These are phyloP conservation scores for Alternaria hordeiaustralica DNA, from an alignment of 2,329 filamentous ascomycete genomes.

Conservation along the genomic window DNA sequence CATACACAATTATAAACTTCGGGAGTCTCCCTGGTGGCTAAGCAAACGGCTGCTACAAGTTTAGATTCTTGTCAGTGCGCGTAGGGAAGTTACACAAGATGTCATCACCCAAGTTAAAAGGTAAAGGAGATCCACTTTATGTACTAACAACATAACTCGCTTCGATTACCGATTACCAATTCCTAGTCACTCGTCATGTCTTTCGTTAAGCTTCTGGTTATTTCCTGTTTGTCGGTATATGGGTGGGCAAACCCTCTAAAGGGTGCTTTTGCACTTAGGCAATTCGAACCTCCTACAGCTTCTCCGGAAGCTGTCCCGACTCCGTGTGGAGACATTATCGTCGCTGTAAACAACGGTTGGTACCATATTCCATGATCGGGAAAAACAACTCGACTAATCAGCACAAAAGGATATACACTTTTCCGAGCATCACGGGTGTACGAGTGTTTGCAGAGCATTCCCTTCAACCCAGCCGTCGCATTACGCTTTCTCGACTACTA, in stretches of 20 bases:
- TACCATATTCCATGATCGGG: background rate
- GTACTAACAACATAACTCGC: background rate
- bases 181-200: background rate
- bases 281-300: background rate
- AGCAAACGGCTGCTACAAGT: background rate
- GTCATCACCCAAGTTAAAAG: background rate
- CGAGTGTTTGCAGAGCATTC: constrained; percentile 53
- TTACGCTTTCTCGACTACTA: constrained; percentile 54
- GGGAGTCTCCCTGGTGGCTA: no score
- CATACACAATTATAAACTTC: no score
- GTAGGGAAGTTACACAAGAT: background rate
- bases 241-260: background rate
- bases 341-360: background rate
- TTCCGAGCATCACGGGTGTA: constrained; percentile 5
- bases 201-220: background rate
- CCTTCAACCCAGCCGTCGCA: constrained; percentile 55
- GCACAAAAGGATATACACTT: background rate
- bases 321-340: background rate
- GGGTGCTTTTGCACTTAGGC: background rate
- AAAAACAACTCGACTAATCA: background rate
- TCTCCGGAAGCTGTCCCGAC: background rate
- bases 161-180: background rate
- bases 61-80: background rate
- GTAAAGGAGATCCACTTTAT: background rate
- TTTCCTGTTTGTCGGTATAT: background rate